Percentiles rank a stretch among this genome's conserved stretches.
These are phyloP conservation scores for Benincasa hispida DNA, from an alignment of 306 rosid species.

Conservation along the genomic window DNA sequence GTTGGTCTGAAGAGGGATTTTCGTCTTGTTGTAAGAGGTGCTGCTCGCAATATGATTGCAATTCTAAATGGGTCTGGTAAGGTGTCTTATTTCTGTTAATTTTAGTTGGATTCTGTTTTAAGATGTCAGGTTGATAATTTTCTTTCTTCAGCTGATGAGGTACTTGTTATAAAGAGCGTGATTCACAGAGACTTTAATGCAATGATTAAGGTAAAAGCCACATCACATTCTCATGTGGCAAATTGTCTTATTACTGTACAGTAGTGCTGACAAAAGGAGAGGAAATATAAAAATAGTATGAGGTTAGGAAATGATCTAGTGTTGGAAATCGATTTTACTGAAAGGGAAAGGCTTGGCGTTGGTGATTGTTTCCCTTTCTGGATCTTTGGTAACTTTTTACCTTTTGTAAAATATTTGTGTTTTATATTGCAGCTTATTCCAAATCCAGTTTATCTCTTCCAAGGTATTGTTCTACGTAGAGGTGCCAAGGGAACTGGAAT, in stretches of 20 bases:
- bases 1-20: slow-evolving; percentile 97
- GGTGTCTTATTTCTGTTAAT: slow-evolving; percentile 18
- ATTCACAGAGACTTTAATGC: slow-evolving; percentile 75
- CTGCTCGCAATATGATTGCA: slow-evolving; percentile 84
- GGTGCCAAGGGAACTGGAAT: slow-evolving; percentile 99
- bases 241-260: neutral
- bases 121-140: neutral
- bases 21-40: slow-evolving; percentile 97
- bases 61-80: slow-evolving; percentile 93
- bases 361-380: neutral
- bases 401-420: neutral
- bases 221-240: neutral
- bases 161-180: slow-evolving; percentile 84
- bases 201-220: slow-evolving; percentile 57
- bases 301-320: neutral
- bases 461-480: slow-evolving; percentile 95
- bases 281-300: neutral
- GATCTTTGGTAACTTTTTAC: neutral
- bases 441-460: slow-evolving; percentile 96
- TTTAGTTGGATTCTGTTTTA: neutral
- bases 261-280: neutral
- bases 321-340: neutral
- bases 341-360: neutral
- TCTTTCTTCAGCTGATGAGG: slow-evolving; percentile 58
- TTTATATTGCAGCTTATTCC: slow-evolving; percentile 56